Percentiles rank a stretch among this genome's conserved stretches.
Evolutionary conservation across 306 rosid genomes (phyloP).

Genomic region (Pterocarpus macrocarpus): DNA sequence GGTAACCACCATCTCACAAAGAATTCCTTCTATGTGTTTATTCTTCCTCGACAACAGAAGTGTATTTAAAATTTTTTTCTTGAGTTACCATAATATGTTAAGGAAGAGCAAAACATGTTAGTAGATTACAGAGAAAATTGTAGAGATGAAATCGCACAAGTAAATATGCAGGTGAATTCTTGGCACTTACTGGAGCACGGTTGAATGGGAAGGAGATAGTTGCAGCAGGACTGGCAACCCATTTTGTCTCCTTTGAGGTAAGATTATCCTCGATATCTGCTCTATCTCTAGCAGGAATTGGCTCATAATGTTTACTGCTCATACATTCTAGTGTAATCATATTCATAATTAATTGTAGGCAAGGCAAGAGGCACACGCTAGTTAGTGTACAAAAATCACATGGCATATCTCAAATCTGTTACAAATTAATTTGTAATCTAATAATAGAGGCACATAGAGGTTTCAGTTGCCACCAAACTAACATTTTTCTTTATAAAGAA

Average conservation of each 20-base stretch:
- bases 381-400: too few species aligned
- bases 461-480: too few species aligned
- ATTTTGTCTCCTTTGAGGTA: slow-evolving; percentile 89
- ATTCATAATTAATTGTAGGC: slow-evolving; percentile 5
- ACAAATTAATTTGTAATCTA: too few species aligned
- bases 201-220: slow-evolving; percentile 84
- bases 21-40: not conserved
- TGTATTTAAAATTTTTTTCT: not conserved
- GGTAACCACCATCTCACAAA: slow-evolving; percentile 59
- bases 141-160: slow-evolving; percentile 24
- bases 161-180: slow-evolving; percentile 76
- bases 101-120: not conserved
- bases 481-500: too few species aligned
- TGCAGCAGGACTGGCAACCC: slow-evolving; percentile 86
- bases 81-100: not conserved
- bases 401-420: too few species aligned
- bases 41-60: slow-evolving; percentile 18
- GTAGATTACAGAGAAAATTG: not conserved
- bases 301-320: not conserved
- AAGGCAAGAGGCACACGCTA: not conserved
- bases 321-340: not conserved
- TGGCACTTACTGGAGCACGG: slow-evolving; percentile 87
- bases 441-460: too few species aligned
- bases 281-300: not conserved
- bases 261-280: slow-evolving; percentile 35